Conservation (phyloP, 805 yeast species). For the Yarrowia osloensis region DNA sequence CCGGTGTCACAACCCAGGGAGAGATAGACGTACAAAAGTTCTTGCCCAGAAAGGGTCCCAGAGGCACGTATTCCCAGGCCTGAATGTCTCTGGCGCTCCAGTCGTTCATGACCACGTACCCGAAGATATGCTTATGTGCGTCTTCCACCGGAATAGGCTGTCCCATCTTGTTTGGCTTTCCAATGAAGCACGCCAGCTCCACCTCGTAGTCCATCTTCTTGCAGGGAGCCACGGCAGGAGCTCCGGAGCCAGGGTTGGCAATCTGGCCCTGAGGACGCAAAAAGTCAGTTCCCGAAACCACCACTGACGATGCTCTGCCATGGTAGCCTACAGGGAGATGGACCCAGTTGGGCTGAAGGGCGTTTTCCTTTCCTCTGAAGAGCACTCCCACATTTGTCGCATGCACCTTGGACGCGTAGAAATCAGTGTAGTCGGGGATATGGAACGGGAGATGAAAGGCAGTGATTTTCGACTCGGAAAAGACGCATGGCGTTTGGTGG, state of each 20-base stretch:
- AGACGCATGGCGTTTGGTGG: neutral
- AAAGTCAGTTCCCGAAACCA: constrained; percentile 37
- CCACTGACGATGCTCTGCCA: constrained; percentile 38
- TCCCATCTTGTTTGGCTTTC: constrained; percentile 35
- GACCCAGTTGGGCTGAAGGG: constrained; percentile 37
- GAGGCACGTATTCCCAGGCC: constrained; percentile 39
- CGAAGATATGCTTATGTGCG: constrained; percentile 37
- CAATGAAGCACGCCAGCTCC: constrained; percentile 37
- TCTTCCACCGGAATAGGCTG: constrained; percentile 33
- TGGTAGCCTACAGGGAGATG: constrained; percentile 39
- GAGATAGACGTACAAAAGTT: constrained; percentile 38
- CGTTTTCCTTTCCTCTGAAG: constrained; percentile 37
- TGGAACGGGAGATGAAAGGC: constrained; percentile 35
- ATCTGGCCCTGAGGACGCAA: constrained; percentile 38
- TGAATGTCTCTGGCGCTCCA: constrained; percentile 40
- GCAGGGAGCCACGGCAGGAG: constrained; percentile 5
- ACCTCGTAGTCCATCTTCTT: constrained; percentile 37
- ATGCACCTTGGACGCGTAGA: constrained; percentile 37
- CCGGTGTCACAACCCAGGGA: constrained; percentile 38
- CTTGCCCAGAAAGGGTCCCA: constrained; percentile 39
- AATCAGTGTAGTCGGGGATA: constrained; percentile 39
- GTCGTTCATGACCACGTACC: constrained; percentile 38
- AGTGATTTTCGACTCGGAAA: constrained; percentile 10
- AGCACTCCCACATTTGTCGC: constrained; percentile 38
- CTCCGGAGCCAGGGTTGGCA: constrained; percentile 32